phyloP scores from a whole-genome alignment of 306 rosid species.

The Vigna radiata region DNA sequence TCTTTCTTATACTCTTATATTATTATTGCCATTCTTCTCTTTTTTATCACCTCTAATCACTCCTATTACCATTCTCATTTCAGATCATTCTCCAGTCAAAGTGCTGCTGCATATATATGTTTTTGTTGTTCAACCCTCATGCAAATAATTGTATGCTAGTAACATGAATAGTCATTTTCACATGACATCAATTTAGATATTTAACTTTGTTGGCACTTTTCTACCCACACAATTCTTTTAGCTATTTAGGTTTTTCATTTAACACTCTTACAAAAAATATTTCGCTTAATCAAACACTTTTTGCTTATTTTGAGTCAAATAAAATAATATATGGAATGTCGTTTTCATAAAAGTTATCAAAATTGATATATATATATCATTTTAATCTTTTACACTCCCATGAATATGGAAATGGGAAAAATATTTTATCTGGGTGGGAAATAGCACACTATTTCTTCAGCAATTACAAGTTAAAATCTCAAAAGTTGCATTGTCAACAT shows the following conservation, averaged over 20 bases:
- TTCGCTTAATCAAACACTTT: neutral
- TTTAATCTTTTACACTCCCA: neutral
- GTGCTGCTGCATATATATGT: neutral
- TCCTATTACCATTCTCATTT: neutral
- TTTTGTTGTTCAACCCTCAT: neutral
- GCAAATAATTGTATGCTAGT: conserved; percentile 27
- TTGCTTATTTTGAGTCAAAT: neutral
- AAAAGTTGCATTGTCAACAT: conserved; percentile 1
- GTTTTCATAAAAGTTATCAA: conserved; percentile 25
- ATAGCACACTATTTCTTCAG: neutral
- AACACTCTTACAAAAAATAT: neutral
- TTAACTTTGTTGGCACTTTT: conserved; percentile 7
- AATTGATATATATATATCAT: conserved; percentile 36
- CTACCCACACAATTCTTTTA: neutral
- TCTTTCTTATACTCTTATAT: neutral
- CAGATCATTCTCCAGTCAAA: conserved; percentile 4
- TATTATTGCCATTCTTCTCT: neutral
- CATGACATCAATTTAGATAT: conserved; percentile 13
- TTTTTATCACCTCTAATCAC: neutral
- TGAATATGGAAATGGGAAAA: neutral
- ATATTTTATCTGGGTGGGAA: neutral
- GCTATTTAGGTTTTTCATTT: conserved; percentile 4
- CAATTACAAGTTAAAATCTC: neutral
- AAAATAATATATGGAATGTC: conserved; percentile 3
- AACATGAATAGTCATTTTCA: conserved; percentile 26